phyloP scores from a whole-genome alignment of 78 protist genomes.

The Dictyostelium discoideum region dicty_2.7 NC_007091.3:134501-135000 shows the following conservation, averaged over 20 bases:
- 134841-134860: slow-evolving; percentile 57
- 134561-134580: neutral
- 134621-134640: neutral
- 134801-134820: slow-evolving; percentile 43
- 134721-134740: neutral
- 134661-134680: too few species aligned
- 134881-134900: slow-evolving; percentile 60
- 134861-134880: slow-evolving; percentile 57
- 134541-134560: neutral
- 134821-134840: slow-evolving; percentile 50
- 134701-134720: neutral
- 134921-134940: too few species aligned
- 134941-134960: too few species aligned
- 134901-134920: slow-evolving; percentile 64
- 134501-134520: neutral
- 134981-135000: neutral
- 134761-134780: neutral
- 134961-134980: too few species aligned
- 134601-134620: neutral
- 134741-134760: neutral
- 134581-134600: neutral
- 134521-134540: neutral
- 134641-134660: neutral
- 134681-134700: neutral
- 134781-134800: neutral